Conservation (phyloP, 2,329 filamentous ascomycete species). For the Pseudopithomyces chartarum region DNA sequence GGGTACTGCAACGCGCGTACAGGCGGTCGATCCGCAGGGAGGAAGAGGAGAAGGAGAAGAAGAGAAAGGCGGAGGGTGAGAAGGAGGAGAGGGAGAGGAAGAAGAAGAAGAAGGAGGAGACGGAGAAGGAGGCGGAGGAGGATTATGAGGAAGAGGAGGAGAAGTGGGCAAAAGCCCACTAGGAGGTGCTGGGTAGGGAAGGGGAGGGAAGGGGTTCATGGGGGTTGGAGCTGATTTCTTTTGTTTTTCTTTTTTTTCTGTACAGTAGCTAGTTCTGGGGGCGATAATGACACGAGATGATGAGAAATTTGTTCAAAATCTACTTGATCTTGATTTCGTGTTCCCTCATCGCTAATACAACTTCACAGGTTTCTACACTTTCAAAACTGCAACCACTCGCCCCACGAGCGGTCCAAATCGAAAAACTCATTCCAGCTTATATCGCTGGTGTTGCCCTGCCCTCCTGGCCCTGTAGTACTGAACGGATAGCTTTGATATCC, state of each 20-base stretch:
- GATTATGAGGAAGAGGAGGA: neutral
- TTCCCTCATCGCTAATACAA: no score
- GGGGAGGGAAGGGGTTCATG: neutral
- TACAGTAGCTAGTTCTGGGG: neutral
- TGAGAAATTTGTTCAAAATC: neutral
- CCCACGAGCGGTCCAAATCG: neutral
- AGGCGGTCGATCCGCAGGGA: neutral
- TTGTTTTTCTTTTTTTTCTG: neutral
- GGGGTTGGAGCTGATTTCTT: neutral
- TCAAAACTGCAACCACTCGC: neutral
- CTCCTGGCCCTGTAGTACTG: no score
- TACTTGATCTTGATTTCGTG: no score
- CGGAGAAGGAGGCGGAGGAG: neutral
- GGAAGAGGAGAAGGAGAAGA: neutral
- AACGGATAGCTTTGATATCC: neutral
- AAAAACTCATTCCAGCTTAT: neutral
- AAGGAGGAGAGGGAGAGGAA: neutral
- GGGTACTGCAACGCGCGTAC: neutral
- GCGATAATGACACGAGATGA: neutral
- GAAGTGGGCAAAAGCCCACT: no score
- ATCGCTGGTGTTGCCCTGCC: neutral
- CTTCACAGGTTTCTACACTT: neutral
- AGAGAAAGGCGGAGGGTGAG: neutral
- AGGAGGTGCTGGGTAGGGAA: neutral
- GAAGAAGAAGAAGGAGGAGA: neutral